phyloP scores from a whole-genome alignment of 805 yeast species.

The Myxozyma mucilagina region DNA sequence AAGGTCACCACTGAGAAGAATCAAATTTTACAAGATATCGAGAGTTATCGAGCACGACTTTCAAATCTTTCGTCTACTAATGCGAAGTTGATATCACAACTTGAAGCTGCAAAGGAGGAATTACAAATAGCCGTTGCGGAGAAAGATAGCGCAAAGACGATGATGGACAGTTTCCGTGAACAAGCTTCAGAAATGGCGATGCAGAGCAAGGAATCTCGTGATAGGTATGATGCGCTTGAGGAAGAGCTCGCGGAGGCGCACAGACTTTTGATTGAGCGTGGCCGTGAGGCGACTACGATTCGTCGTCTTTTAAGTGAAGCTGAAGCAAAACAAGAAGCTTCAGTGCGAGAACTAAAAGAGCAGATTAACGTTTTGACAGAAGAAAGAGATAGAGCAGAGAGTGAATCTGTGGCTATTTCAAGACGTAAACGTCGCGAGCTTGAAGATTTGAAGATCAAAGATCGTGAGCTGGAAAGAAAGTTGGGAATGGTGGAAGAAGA shows the following conservation, averaged over 20 bases:
- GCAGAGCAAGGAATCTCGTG: constrained; percentile 64
- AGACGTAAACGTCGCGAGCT: constrained; percentile 64
- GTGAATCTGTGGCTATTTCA: constrained; percentile 50
- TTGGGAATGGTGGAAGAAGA: constrained; percentile 30
- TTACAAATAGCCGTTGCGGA: constrained; percentile 36
- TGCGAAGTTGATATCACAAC: constrained; percentile 46
- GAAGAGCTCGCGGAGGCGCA: constrained; percentile 81
- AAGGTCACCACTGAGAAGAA: constrained; percentile 44
- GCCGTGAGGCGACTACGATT: constrained; percentile 73
- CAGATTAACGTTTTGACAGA: constrained; percentile 55
- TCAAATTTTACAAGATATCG: constrained; percentile 35
- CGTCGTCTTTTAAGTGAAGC: constrained; percentile 67
- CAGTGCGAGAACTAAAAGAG: constrained; percentile 56
- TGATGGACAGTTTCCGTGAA: constrained; percentile 53
- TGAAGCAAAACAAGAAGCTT: constrained; percentile 57
- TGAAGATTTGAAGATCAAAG: constrained; percentile 57
- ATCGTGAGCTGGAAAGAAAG: constrained; percentile 45
- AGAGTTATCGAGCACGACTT: constrained; percentile 45
- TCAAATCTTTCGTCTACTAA: constrained; percentile 45
- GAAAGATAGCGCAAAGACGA: constrained; percentile 44
- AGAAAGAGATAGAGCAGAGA: constrained; percentile 62
- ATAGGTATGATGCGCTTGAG: constrained; percentile 64
- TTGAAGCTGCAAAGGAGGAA: constrained; percentile 45
- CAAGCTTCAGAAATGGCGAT: constrained; percentile 72
- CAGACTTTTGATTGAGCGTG: constrained; percentile 72